Percentiles rank a stretch among this genome's conserved stretches.
Evolutionary conservation across 2,329 filamentous ascomycete genomes (phyloP).

Genomic region (Shiraia bambusicola): DNA sequence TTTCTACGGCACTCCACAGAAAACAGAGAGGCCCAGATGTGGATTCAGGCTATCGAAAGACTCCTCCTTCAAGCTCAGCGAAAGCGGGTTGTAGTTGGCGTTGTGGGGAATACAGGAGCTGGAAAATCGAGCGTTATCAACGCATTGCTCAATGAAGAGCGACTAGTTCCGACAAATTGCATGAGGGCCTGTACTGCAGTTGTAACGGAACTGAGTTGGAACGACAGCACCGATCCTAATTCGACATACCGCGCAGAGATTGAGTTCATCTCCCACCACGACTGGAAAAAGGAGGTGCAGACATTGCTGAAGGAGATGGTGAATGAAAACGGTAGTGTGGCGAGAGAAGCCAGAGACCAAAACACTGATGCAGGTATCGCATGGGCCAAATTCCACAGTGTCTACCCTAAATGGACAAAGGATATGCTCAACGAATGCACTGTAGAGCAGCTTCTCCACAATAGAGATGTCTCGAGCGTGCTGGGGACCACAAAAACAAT

Average conservation of each 20-base stretch:
- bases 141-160: slow-evolving; percentile 62
- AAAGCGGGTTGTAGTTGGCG: slow-evolving; percentile 56
- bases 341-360: slow-evolving; percentile 42
- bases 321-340: slow-evolving; percentile 44
- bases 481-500: slow-evolving; percentile 53
- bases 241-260: slow-evolving; percentile 57
- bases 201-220: slow-evolving; percentile 62
- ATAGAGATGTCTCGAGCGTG: slow-evolving; percentile 43
- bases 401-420: slow-evolving; percentile 49
- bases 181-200: slow-evolving; percentile 65
- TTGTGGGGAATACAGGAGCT: slow-evolving; percentile 63
- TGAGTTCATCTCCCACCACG: slow-evolving; percentile 56
- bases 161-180: slow-evolving; percentile 58
- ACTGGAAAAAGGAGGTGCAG: slow-evolving; percentile 57
- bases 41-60: slow-evolving; percentile 47
- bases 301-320: slow-evolving; percentile 54
- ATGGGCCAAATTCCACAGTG: slow-evolving; percentile 54
- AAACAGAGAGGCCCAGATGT: slow-evolving; percentile 41
- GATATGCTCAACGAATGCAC: slow-evolving; percentile 42
- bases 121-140: slow-evolving; percentile 67
- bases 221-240: slow-evolving; percentile 45
- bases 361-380: slow-evolving; percentile 53
- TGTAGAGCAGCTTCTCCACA: slow-evolving; percentile 47
- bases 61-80: slow-evolving; percentile 44
- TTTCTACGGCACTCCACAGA: slow-evolving; percentile 26